phyloP scores from a whole-genome alignment of 1,139 yeast genomes.

The Blastobotrys arbuscula region DNA sequence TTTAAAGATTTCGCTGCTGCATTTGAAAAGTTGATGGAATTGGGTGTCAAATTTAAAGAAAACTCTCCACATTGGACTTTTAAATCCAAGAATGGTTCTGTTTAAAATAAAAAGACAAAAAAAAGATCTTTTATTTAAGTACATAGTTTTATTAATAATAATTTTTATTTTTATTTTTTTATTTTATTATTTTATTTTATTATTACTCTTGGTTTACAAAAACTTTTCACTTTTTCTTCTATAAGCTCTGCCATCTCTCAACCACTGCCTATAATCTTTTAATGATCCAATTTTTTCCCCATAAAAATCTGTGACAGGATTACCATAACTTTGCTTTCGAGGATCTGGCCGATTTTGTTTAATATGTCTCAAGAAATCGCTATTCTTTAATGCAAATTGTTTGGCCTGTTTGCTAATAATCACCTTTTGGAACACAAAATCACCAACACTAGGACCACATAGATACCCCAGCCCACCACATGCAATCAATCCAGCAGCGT shows the following conservation, averaged over 20 bases:
- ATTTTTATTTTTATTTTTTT: too few relatives aligned
- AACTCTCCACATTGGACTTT: constrained; percentile 44
- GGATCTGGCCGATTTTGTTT: constrained; percentile 85
- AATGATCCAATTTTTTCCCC: constrained; percentile 91
- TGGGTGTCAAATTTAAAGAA: constrained; percentile 57
- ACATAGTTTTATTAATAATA: too few relatives aligned
- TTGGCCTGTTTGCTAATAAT: constrained; percentile 43
- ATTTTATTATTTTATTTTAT: too few relatives aligned
- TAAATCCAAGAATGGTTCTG: constrained; percentile 39
- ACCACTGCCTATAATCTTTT: constrained; percentile 88
- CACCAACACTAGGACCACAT: constrained; percentile 80
- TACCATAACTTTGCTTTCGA: constrained; percentile 81
- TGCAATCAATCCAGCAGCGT: constrained; percentile 46
- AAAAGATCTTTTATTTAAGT: too few relatives aligned
- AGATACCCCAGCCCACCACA: constrained; percentile 78
- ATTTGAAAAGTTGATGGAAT: constrained; percentile 63
- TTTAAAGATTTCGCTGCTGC: constrained; percentile 69
- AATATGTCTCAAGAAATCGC: constrained; percentile 66
- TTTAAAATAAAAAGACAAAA: too few relatives aligned
- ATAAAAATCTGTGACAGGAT: constrained; percentile 96
- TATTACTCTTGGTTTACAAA: constrained; percentile 47
- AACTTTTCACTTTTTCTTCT: constrained; percentile 80
- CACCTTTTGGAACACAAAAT: constrained; percentile 53
- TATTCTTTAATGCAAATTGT: constrained; percentile 49
- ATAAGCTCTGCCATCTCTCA: constrained; percentile 89